These are phyloP conservation scores for Drechslera avenae DNA, from an alignment of 2,329 filamentous ascomycete genomes.

Conservation along the genomic window DNA sequence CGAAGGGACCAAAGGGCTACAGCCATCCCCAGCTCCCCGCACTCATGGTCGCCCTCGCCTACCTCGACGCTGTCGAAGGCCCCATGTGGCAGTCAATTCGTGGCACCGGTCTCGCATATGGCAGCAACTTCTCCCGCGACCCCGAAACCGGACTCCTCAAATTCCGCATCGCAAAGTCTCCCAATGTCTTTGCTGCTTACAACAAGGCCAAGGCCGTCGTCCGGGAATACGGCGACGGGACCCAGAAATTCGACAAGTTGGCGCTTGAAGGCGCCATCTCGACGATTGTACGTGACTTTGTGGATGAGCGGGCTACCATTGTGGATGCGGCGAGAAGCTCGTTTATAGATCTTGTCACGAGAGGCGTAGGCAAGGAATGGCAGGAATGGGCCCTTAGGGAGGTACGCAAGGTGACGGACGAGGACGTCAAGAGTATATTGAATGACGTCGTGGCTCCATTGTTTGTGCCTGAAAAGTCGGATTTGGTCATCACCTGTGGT, in stretches of 20 bases:
- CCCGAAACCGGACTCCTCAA: slow-evolving; percentile 79
- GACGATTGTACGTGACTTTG: slow-evolving; percentile 82
- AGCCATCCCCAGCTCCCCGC: slow-evolving; percentile 79
- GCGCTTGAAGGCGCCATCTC: slow-evolving; percentile 90
- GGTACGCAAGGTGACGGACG: slow-evolving; percentile 74
- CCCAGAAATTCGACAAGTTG: slow-evolving; percentile 73
- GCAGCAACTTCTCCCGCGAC: slow-evolving; percentile 77
- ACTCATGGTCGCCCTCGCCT: slow-evolving; percentile 84
- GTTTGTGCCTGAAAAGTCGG: slow-evolving; percentile 79
- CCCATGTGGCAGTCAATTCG: slow-evolving; percentile 93
- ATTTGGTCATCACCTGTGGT: slow-evolving; percentile 87
- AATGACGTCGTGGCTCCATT: slow-evolving; percentile 75
- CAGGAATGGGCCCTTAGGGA: slow-evolving; percentile 75
- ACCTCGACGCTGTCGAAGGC: slow-evolving; percentile 91
- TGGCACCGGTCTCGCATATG: slow-evolving; percentile 91
- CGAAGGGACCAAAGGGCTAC: slow-evolving; percentile 75
- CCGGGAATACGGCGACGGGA: slow-evolving; percentile 73
- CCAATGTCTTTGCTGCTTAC: slow-evolving; percentile 87
- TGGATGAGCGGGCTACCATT: slow-evolving; percentile 88
- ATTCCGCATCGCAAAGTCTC: slow-evolving; percentile 87
- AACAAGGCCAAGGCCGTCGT: slow-evolving; percentile 76
- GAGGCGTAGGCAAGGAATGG: slow-evolving; percentile 76
- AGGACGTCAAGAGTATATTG: slow-evolving; percentile 78
- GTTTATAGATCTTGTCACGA: slow-evolving; percentile 81
- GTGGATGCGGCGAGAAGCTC: slow-evolving; percentile 79